Base-by-base conservation (phyloP, 805 yeast species). In the Millerozyma acaciae region DNA sequence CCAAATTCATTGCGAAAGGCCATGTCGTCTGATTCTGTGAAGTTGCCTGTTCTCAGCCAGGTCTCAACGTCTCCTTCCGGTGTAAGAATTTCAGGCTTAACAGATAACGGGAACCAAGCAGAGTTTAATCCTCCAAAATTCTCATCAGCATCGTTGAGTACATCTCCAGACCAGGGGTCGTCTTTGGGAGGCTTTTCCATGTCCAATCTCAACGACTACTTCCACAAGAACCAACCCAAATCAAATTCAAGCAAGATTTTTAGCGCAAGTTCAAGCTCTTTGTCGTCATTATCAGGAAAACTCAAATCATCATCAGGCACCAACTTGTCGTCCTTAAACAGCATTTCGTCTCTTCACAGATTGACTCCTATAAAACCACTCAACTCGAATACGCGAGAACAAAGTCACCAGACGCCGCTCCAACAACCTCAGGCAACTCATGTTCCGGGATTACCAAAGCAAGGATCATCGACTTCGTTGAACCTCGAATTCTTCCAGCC, bases 321-420 rank as follows among this genome's bases (percentile, higher is more conserved):
- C n/a, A 28, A 28, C 14, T 28, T 28, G 24, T 13, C 32, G 31
- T 51, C 57, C 5, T 44, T 39, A n/a, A 38, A 46, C 25, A 55
- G 48, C 34, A 43, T 55, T 28, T 32, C 52, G 12, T 46, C 54
- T 14, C 43, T 63, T 22, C 64, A 56, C 18, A 43, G 70, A 38
- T 58, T 71, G 71, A 70, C 76, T 1, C 76, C 76, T 8, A 46
- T 65, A 10, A 60, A 57, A 37, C 49, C 55, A 10, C 22, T 26
- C 9, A 30, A 39, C 17, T 33, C 22, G 13, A 29, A 36, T 15
- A 21, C 34, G 9, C 16, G 24, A 39, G 34, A 9, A 26, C 32
- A 15, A 26, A 17, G 13, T 28, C 28, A 13, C 23, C 28, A 25
- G 32, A 30, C 13, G 28, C 43, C 34, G 19, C 15, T 29, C 42